Conservation (phyloP, 176 grass and related monocot genomes). For the Eleusine indica region DNA sequence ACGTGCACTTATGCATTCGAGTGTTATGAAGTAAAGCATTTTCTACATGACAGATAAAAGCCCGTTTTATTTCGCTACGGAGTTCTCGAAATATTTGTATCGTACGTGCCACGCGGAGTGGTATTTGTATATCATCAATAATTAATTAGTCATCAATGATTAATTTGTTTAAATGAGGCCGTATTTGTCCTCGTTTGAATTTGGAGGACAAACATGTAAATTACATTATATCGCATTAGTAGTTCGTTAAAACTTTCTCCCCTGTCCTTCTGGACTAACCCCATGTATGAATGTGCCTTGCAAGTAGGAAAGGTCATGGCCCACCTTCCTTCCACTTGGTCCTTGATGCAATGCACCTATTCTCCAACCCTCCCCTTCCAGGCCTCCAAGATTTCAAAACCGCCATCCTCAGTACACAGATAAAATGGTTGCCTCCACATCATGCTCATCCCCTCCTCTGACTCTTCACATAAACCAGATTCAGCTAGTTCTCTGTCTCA, state of each 20-base stretch:
- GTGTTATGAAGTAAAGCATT: not conserved
- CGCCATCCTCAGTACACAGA: constrained; percentile 28
- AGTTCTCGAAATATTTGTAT: not conserved
- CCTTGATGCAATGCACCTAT: constrained; percentile 36
- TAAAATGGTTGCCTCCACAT: constrained; percentile 15
- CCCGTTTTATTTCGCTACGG: not conserved
- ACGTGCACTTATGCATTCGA: no score
- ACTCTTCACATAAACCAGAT: not conserved
- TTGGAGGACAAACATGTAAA: not conserved
- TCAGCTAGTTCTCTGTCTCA: not conserved
- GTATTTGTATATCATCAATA: no score
- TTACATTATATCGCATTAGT: not conserved
- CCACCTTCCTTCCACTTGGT: constrained; percentile 45
- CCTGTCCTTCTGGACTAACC: not conserved
- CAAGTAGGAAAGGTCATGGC: constrained; percentile 1
- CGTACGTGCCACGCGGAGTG: not conserved
- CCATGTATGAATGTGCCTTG: not conserved
- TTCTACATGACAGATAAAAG: not conserved
- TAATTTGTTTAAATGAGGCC: no score
- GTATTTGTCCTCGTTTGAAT: not conserved
- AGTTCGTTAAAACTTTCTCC: not conserved
- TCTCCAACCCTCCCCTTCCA: not conserved
- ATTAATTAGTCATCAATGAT: no score
- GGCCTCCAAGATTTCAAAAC: constrained; percentile 27
- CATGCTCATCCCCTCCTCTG: not conserved